Percentiles rank a stretch among this genome's conserved stretches.
These are phyloP conservation scores for Bombardia bombarda DNA, from an alignment of 495 filamentous ascomycete genomes.

Conservation along the genomic window DNA sequence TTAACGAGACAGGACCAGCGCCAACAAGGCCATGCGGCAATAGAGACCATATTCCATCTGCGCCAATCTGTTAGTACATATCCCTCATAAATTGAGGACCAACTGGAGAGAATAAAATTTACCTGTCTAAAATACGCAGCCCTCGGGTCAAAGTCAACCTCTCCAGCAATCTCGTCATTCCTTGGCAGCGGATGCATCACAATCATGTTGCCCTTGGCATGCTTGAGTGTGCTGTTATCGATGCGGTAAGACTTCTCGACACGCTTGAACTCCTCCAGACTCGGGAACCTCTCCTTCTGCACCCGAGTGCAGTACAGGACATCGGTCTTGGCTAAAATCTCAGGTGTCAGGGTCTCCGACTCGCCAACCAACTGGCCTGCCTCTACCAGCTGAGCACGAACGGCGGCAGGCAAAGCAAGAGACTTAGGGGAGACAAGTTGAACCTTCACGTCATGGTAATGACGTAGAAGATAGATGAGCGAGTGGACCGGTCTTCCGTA, in stretches of 20 bases:
- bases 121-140: conserved; percentile 99
- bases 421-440: conserved; percentile 80
- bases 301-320: conserved; percentile 95
- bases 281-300: conserved; percentile 88
- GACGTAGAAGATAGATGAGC: conserved; percentile 80
- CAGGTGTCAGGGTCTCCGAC: conserved; percentile 68
- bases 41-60: conserved; percentile 98
- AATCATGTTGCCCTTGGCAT: conserved; percentile 83
- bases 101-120: conserved; percentile 28
- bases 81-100: conserved; percentile 1
- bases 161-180: conserved; percentile 85
- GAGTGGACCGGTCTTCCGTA: conserved; percentile 95
- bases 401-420: conserved; percentile 65
- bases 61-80: conserved; percentile 30
- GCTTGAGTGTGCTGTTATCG: conserved; percentile 81
- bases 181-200: conserved; percentile 94
- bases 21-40: conserved; percentile 93
- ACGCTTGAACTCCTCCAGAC: conserved; percentile 68
- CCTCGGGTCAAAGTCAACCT: conserved; percentile 94
- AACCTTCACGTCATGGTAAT: conserved; percentile 90
- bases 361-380: conserved; percentile 70
- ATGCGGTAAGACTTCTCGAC: conserved; percentile 83
- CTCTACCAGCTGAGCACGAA: conserved; percentile 59
- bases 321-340: conserved; percentile 75
- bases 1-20: conserved; percentile 67